Base-by-base conservation (phyloP, 2,329 filamentous ascomycete genomes). In the Basipetospora chlamydospora region DNA sequence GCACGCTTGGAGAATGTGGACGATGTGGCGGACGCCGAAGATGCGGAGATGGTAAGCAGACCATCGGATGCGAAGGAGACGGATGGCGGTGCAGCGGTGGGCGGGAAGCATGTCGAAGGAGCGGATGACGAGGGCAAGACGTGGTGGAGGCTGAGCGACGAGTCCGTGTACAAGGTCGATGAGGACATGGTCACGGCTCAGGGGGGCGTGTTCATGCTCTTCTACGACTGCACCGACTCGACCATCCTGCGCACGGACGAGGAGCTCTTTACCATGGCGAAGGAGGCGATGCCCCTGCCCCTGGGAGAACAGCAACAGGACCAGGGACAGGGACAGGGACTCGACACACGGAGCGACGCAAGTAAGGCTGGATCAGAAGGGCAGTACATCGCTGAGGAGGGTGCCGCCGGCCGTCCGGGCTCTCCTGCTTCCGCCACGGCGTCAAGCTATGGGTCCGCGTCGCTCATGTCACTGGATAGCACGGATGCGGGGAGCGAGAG, bases 131-230 rank as follows among this genome's bases (percentile, higher is more conserved):
- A n/a, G n/a, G 46, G 61, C 11, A 62, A 70, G 44, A 70, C 73
- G 41, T 96, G 90, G 90, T 98, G 85, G 78, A 70, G 82, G 12
- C 66, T 96, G 20, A 96, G 88, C 53, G 88, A 96, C 48, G 83
- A 94, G 41, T 77, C 80, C 43, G 87, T 96, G 6, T 73, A 66
- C 42, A 66, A 72, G 44, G 80, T 87, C 17, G 71, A 71, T 15
- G 83, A 94, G 52, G 67, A 77, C 9, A 68, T 70, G 20, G 82
- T 93, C 1, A 60, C 90, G 35, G 67, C 66, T 2, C 79, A 93
- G 46, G 77, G 77, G 0, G 85, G 84, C 2, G 88, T 87, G 0
- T 96, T 96, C 52, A 96, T 98, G 88, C 68, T 96, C 1, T 96
- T 96, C 54, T 98, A 96, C 54, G 88, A 98, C 52, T 73, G 72